Base-by-base conservation (phyloP, 495 filamentous ascomycete species). In the Jackrogersella multiformis region DNA sequence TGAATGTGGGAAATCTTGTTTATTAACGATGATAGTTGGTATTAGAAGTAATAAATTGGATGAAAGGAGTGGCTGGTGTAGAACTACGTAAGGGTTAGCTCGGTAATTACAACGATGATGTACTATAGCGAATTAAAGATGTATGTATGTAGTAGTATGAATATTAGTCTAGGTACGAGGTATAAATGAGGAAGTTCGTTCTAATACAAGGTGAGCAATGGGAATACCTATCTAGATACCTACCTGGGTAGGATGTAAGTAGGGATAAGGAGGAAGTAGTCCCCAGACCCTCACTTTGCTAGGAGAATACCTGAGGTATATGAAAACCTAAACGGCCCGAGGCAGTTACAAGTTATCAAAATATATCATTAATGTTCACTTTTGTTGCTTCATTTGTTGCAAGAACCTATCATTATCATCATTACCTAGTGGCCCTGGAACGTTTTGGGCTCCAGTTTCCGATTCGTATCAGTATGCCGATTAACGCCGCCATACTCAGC, bases 361-460 rank as follows among this genome's bases (percentile, higher is more conserved):
- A 10, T n/a, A 16, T 32, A 28, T 10, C 16, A 20, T 51, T 51
- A 10, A 30, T 18, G 12, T 38, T 38, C 35, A 38, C 35, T 12
- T 12, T 13, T 38, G 7, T 28, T 51, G 16, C 9, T 51, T 30
- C 16, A 34, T 6, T 15, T 35, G 42, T 38, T 49, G 49, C 26
- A 42, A 46, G 38, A 12, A 45, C 23, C 23, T 46, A 13, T 69
- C 66, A 41, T 69, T 42, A 51, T 69, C 54, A 46, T 69, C 55
- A 59, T 69, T 59, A 60, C 63, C 55, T 68, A 48, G 45, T n/a
- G 35, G 57, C 54, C 60, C 52, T 52, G 41, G 41, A 15, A 49
- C 60, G n/a, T n/a, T n/a, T n/a, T n/a, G n/a, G n/a, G n/a, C n/a
- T n/a, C n/a, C n/a, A n/a, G n/a, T 21, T 41, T 58, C 24, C 48